Percentiles rank a stretch among this genome's conserved stretches.
These are phyloP conservation scores for Rugonectria rugulosa DNA, from an alignment of 2,329 filamentous ascomycete genomes.

Conservation along the genomic window DNA sequence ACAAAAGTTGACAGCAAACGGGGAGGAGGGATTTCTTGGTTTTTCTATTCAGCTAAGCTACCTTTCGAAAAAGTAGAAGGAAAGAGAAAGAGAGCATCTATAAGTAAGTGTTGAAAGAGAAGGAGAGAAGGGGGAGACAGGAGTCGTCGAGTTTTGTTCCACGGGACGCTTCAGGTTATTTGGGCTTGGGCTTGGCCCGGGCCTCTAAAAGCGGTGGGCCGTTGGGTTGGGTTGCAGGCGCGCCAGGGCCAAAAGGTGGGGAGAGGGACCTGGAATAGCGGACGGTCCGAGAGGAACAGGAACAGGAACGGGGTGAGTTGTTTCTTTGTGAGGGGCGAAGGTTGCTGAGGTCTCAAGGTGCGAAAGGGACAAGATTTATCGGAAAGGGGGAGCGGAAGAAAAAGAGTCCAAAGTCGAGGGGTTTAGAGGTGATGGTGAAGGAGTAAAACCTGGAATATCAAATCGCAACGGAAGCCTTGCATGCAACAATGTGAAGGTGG, in stretches of 20 bases:
- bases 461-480: not conserved
- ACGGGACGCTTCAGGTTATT: conserved; percentile 31
- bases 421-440: not conserved
- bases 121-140: not conserved
- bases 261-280: conserved; percentile 23
- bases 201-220: conserved; percentile 41
- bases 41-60: conserved; percentile 39
- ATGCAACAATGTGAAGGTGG: not conserved
- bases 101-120: conserved; percentile 7
- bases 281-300: conserved; percentile 18
- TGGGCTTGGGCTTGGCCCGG: conserved; percentile 31
- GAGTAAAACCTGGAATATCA: not conserved
- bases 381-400: not conserved
- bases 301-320: not conserved
- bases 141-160: conserved; percentile 16
- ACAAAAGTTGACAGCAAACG: conserved; percentile 32
- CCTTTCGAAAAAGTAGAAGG: conserved; percentile 26
- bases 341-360: not conserved
- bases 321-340: not conserved
- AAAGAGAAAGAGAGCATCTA: conserved; percentile 19
- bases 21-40: conserved; percentile 6
- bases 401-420: not conserved
- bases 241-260: conserved; percentile 35
- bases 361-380: not conserved
- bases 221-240: conserved; percentile 41